A percentile compares a stretch with the other conserved stretches of the same genome.
These are phyloP conservation scores for Przewalskia tangutica DNA, from an alignment of 257 asterid genomes.

Conservation along the genomic window DNA sequence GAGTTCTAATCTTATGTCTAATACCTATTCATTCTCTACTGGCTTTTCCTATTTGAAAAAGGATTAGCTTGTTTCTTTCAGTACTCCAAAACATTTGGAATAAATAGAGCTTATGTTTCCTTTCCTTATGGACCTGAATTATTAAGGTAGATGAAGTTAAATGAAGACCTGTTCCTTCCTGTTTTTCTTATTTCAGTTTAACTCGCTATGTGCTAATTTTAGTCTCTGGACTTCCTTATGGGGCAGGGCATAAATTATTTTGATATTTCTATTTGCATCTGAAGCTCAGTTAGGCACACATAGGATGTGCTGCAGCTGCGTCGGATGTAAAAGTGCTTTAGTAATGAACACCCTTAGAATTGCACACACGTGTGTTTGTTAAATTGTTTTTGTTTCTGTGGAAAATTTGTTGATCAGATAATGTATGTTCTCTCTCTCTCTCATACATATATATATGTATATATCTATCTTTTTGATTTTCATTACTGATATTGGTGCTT, in stretches of 20 bases:
- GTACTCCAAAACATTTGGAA: not conserved
- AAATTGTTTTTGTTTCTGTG: constrained; percentile 2
- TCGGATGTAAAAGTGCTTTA: not conserved
- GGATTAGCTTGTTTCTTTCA: not conserved
- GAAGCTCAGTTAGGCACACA: not conserved
- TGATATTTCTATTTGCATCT: not conserved
- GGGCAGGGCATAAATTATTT: not conserved
- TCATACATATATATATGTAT: not conserved
- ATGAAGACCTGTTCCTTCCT: not conserved
- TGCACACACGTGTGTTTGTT: not conserved
- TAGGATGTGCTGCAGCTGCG: not conserved
- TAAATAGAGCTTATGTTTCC: not conserved
- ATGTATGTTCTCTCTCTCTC: not conserved
- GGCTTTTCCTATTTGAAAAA: not conserved
- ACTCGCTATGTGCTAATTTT: not conserved
- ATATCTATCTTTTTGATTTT: not conserved
- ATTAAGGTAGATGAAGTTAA: not conserved
- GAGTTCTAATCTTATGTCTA: not conserved
- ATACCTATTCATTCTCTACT: not conserved
- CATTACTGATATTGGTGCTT: not conserved
- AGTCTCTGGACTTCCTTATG: not conserved
- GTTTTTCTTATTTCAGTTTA: not conserved
- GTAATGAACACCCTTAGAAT: not conserved
- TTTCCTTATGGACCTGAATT: not conserved
- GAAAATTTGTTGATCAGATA: not conserved